A percentile compares a stretch with the other conserved stretches of the same genome.
Evolutionary conservation across 768 basidiomycete genomes (phyloP).

Genomic region (Agrocybe praecox): DNA sequence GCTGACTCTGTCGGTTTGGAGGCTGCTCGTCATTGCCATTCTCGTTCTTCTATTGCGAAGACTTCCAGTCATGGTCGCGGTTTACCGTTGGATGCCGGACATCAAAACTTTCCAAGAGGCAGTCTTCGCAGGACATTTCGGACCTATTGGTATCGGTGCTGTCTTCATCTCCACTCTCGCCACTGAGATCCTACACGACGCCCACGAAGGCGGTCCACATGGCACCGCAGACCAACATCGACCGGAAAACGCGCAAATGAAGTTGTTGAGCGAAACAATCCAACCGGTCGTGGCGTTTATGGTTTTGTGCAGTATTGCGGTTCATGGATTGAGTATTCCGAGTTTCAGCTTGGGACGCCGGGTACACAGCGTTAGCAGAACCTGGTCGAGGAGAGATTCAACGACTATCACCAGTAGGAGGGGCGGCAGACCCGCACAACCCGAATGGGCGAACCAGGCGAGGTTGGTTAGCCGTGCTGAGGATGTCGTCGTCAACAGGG

Average conservation of each 20-base stretch:
- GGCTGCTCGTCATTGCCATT: conserved; percentile 82
- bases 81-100: conserved; percentile 95
- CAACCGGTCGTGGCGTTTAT: conserved; percentile 95
- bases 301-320: conserved; percentile 88
- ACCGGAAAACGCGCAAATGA: conserved; percentile 41
- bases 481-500: conserved; percentile 86
- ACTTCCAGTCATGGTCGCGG: conserved; percentile 78
- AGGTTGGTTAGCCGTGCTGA: conserved; percentile 69
- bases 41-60: conserved; percentile 82
- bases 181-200: conserved; percentile 52
- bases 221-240: background rate
- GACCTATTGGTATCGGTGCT: conserved; percentile 86
- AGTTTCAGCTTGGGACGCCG: conserved; percentile 91
- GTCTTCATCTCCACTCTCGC: conserved; percentile 93
- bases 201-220: conserved; percentile 12
- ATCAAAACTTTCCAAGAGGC: conserved; percentile 95
- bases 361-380: conserved; percentile 88
- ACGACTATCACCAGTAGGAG: conserved; percentile 11
- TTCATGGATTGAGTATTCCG: conserved; percentile 91
- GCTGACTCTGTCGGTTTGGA: conserved; percentile 78
- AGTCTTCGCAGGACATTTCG: conserved; percentile 94
- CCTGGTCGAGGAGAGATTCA: conserved; percentile 80
- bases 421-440: conserved; percentile 29
- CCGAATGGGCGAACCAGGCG: conserved; percentile 86
- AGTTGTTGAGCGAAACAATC: conserved; percentile 72